phyloP scores from a whole-genome alignment of 495 filamentous ascomycete genomes.

The Bryoglossum gracile region DNA sequence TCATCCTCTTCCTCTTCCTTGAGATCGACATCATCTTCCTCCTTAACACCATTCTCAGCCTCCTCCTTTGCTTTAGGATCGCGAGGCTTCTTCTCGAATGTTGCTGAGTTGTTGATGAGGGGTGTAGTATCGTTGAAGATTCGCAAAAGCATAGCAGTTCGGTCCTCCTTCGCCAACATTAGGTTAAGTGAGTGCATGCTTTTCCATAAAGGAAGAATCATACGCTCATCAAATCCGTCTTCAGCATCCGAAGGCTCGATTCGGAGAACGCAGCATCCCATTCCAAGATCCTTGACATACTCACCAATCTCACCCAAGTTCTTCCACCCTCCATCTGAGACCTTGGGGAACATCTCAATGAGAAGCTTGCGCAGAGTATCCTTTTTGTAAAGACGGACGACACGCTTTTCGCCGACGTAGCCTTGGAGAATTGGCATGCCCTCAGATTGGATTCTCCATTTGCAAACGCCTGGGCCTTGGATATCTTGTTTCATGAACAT shows the following conservation, averaged over 20 bases:
- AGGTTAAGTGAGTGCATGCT: constrained; percentile 80
- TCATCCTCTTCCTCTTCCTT: constrained; percentile 7
- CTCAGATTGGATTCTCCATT: constrained; percentile 93
- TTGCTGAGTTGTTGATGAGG: constrained; percentile 50
- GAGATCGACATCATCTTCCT: constrained; percentile 12
- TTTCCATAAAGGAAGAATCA: constrained; percentile 89
- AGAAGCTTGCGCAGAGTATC: constrained; percentile 72
- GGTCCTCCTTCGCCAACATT: constrained; percentile 96
- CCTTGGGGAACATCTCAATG: constrained; percentile 91
- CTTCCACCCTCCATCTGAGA: constrained; percentile 58
- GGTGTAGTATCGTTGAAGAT: constrained; percentile 81
- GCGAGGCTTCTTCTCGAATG: too few species aligned
- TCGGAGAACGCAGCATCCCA: constrained; percentile 87
- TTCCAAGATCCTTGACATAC: constrained; percentile 65
- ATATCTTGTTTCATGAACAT: constrained; percentile 98
- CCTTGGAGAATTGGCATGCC: constrained; percentile 81
- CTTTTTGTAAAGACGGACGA: constrained; percentile 65
- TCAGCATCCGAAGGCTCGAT: constrained; percentile 63
- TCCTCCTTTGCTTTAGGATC: constrained; percentile 39
- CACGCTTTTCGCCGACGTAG: constrained; percentile 72
- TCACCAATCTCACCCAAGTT: constrained; percentile 81
- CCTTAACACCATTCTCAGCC: constrained; percentile 24
- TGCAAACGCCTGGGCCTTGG: constrained; percentile 72
- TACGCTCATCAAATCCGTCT: constrained; percentile 68
- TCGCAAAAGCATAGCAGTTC: constrained; percentile 82